These are phyloP conservation scores for Bothriochloa decipiens DNA, from an alignment of 176 grass and related monocot species.

Conservation along the genomic window DNA sequence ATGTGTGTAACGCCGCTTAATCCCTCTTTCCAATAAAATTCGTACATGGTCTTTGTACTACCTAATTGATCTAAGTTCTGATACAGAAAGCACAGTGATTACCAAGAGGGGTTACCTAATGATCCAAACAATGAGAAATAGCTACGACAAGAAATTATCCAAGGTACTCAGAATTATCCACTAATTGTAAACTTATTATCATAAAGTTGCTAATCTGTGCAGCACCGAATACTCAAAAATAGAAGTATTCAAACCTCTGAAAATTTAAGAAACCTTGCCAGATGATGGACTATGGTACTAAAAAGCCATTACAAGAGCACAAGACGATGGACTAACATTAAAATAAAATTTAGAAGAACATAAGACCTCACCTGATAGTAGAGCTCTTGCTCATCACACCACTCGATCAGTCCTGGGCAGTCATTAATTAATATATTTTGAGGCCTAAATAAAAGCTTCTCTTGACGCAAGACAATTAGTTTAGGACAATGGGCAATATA, in stretches of 20 bases:
- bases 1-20: no score
- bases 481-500: conserved; percentile 21
- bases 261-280: not conserved
- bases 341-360: not conserved
- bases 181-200: not conserved
- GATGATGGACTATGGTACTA: not conserved
- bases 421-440: conserved; percentile 16
- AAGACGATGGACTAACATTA: not conserved
- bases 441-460: conserved; percentile 11
- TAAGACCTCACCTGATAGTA: conserved; percentile 39
- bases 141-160: not conserved
- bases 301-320: not conserved
- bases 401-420: conserved; percentile 34
- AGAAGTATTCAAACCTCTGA: no score
- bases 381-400: conserved; percentile 35
- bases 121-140: no score
- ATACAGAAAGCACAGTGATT: no score
- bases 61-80: no score
- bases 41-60: no score
- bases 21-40: no score
- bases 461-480: not conserved
- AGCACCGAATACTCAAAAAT: not conserved
- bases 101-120: no score
- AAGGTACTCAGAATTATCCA: no score
- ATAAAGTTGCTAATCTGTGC: not conserved